These are phyloP conservation scores for Aspergillus ochraceus DNA, from an alignment of 2,329 filamentous ascomycete species.

Conservation along the genomic window DNA sequence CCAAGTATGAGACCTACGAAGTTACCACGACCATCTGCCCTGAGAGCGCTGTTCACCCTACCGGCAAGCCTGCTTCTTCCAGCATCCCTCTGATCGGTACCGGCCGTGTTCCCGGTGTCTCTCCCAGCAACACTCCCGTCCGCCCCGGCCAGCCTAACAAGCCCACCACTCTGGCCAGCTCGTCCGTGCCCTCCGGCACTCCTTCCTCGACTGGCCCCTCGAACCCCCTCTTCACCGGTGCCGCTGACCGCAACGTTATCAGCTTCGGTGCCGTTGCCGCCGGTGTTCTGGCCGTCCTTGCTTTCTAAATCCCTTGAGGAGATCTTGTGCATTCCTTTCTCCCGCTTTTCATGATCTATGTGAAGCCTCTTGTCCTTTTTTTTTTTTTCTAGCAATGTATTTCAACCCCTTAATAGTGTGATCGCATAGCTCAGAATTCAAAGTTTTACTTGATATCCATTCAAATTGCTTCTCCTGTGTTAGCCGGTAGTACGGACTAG, in stretches of 20 bases:
- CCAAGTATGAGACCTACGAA: not conserved
- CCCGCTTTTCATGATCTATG: not conserved
- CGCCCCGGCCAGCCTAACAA: constrained; percentile 1
- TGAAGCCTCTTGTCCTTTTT: constrained; percentile 7
- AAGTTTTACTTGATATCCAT: not conserved
- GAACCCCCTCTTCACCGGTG: constrained; percentile 28
- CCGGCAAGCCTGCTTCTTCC: constrained; percentile 3
- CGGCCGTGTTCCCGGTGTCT: constrained; percentile 5
- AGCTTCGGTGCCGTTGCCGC: constrained; percentile 37
- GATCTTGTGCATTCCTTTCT: not conserved
- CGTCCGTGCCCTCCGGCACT: constrained; percentile 13
- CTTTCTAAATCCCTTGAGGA: constrained; percentile 30
- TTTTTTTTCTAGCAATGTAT: constrained; percentile 3
- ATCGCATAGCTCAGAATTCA: not conserved
- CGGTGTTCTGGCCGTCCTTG: constrained; percentile 36
- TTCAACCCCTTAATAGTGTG: not conserved
- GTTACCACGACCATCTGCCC: constrained; percentile 7
- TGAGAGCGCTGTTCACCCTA: constrained; percentile 11
- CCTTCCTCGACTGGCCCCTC: constrained; percentile 13
- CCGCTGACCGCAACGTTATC: constrained; percentile 34
- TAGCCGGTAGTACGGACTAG: not conserved
- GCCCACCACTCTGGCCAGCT: constrained; percentile 10
- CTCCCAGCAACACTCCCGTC: constrained; percentile 14
- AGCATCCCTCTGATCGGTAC: constrained; percentile 5
- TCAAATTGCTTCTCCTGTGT: not conserved